Conservation (phyloP, 1,284 basidiomycete genomes). For the Leccinum subatratum region DNA sequence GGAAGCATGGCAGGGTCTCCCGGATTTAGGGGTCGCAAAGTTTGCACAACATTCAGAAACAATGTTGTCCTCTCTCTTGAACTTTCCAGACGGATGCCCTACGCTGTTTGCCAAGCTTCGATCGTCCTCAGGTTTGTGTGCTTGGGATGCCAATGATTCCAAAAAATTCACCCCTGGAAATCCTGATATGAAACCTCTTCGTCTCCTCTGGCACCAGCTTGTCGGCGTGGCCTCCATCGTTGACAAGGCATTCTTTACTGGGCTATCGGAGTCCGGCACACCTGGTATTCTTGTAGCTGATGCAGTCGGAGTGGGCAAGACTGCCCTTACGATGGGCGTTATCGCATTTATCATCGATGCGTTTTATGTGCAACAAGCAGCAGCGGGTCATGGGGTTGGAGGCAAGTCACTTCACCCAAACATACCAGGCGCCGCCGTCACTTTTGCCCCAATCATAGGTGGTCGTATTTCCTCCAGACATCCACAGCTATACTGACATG, state of each 20-base stretch:
- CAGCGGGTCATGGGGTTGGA: neutral
- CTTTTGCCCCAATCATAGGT: slow-evolving; percentile 12
- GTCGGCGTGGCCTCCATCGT: slow-evolving; percentile 7
- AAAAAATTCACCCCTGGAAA: slow-evolving; percentile 6
- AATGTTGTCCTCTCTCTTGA: neutral
- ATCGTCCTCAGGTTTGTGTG: slow-evolving; percentile 5
- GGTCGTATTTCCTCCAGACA: neutral
- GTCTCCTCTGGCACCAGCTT: slow-evolving; percentile 14
- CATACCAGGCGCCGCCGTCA: neutral
- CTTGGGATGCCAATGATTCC: slow-evolving; percentile 4
- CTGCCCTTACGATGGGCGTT: slow-evolving; percentile 9
- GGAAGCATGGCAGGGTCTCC: slow-evolving; percentile 1
- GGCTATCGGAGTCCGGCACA: neutral
- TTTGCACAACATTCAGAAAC: slow-evolving; percentile 4
- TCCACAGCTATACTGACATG: neutral
- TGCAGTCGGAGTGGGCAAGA: slow-evolving; percentile 12
- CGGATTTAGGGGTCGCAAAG: slow-evolving; percentile 8
- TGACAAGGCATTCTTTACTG: neutral
- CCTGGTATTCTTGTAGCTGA: slow-evolving; percentile 7
- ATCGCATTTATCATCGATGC: slow-evolving; percentile 10
- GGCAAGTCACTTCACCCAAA: neutral
- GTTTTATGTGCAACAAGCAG: slow-evolving; percentile 7
- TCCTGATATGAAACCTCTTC: slow-evolving; percentile 7
- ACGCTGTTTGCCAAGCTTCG: slow-evolving; percentile 7
- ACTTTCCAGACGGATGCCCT: slow-evolving; percentile 4